Evolutionary conservation across 306 rosid genomes (phyloP).

Genomic region (Ceratonia siliqua): DNA sequence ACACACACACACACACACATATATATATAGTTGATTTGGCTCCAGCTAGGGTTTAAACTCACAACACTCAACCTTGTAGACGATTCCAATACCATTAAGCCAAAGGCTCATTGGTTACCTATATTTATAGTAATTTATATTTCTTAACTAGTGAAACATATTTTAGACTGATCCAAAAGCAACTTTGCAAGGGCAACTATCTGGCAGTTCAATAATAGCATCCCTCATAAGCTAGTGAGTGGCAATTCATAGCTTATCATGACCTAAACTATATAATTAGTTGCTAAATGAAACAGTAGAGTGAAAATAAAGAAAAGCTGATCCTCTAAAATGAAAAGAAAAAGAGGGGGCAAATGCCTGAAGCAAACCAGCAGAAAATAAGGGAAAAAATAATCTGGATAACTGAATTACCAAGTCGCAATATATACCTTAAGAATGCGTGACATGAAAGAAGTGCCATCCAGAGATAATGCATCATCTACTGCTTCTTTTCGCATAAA

Average conservation of each 20-base stretch:
- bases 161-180: not conserved
- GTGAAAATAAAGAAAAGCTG: not conserved
- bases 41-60: too few species aligned
- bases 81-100: too few species aligned
- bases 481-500: slow-evolving; percentile 92
- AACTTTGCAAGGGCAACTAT: not conserved
- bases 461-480: slow-evolving; percentile 83
- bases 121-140: not conserved
- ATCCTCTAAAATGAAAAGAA: not conserved
- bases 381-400: not conserved
- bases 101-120: too few species aligned
- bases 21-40: too few species aligned
- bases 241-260: not conserved
- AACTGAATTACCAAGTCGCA: slow-evolving; percentile 4
- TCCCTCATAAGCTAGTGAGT: slow-evolving; percentile 7
- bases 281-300: not conserved
- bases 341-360: not conserved
- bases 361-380: not conserved
- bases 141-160: not conserved
- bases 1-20: too few species aligned
- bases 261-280: slow-evolving; percentile 1
- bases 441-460: slow-evolving; percentile 93
- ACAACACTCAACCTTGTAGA: too few species aligned
- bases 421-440: slow-evolving; percentile 85
- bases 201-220: not conserved